These are phyloP conservation scores for Cetraspora pellucida DNA, from an alignment of 192 early-diverging fungal species.

Conservation along the genomic window DNA sequence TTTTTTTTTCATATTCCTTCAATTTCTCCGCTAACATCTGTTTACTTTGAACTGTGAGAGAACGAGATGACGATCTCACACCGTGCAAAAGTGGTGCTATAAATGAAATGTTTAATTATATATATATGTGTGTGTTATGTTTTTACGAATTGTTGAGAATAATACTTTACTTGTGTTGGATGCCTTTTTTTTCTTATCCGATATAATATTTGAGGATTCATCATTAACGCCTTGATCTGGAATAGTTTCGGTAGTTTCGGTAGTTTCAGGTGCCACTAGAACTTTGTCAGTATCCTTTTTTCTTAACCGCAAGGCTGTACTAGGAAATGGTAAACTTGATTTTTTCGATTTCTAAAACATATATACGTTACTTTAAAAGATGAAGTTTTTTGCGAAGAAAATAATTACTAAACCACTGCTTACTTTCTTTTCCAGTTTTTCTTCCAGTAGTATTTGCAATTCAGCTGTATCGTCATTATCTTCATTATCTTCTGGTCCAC, in stretches of 20 bases:
- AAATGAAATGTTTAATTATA: neutral
- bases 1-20: conserved; percentile 48
- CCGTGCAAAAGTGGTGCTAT: conserved; percentile 39
- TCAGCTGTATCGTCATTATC: conserved; percentile 44
- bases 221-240: neutral
- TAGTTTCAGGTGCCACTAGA: neutral
- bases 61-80: conserved; percentile 51
- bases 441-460: conserved; percentile 42
- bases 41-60: conserved; percentile 55
- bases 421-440: conserved; percentile 45
- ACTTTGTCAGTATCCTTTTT: neutral
- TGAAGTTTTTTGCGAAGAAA: conserved; percentile 36
- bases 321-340: neutral
- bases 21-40: conserved; percentile 51
- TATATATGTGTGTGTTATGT: conserved; percentile 16
- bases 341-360: neutral
- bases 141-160: conserved; percentile 16
- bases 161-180: neutral
- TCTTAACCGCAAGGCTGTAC: neutral
- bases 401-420: conserved; percentile 34
- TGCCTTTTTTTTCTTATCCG: neutral
- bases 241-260: neutral
- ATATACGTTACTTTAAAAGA: conserved; percentile 9
- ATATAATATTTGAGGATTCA: neutral
- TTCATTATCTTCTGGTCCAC: conserved; percentile 50